Conservation (phyloP, 2,329 filamentous ascomycete species). For the Polychaeton citri region DNA sequence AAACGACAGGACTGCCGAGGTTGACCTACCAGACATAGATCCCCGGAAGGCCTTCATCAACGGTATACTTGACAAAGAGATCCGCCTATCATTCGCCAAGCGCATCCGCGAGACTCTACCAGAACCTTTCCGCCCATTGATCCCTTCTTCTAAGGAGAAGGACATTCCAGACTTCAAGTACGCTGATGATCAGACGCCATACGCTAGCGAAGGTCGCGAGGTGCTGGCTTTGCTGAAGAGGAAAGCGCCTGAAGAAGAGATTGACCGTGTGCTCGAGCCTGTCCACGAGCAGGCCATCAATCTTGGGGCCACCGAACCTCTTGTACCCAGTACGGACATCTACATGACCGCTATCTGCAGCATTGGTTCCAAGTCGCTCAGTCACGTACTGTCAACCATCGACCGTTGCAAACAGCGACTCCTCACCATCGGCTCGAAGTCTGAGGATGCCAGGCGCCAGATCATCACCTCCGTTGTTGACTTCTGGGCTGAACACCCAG, state of each 20-base stretch:
- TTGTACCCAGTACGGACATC: conserved; percentile 80
- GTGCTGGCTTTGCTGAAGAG: conserved; percentile 65
- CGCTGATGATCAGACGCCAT: conserved; percentile 60
- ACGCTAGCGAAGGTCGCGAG: conserved; percentile 71
- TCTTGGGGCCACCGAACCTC: conserved; percentile 55
- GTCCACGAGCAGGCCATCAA: conserved; percentile 70
- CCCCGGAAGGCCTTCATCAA: conserved; percentile 89
- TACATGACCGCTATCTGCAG: conserved; percentile 89
- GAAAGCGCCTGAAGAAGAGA: conserved; percentile 74
- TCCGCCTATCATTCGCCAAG: conserved; percentile 88
- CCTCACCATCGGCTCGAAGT: conserved; percentile 61
- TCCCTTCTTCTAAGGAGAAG: conserved; percentile 78
- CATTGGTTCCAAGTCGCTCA: conserved; percentile 88
- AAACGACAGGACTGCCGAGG: conserved; percentile 54
- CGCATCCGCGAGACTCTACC: conserved; percentile 90
- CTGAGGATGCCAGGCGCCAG: conserved; percentile 65
- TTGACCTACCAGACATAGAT: conserved; percentile 61
- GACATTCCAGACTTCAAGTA: conserved; percentile 97
- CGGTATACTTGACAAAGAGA: conserved; percentile 89
- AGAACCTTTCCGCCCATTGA: conserved; percentile 65
- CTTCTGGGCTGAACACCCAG: conserved; percentile 89
- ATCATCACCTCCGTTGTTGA: conserved; percentile 82
- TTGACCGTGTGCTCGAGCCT: conserved; percentile 65
- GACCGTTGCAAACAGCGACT: conserved; percentile 88
- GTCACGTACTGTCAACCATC: conserved; percentile 88